Base-by-base conservation (phyloP, 257 asterid genomes). In the Solanum chiquidenum region DNA sequence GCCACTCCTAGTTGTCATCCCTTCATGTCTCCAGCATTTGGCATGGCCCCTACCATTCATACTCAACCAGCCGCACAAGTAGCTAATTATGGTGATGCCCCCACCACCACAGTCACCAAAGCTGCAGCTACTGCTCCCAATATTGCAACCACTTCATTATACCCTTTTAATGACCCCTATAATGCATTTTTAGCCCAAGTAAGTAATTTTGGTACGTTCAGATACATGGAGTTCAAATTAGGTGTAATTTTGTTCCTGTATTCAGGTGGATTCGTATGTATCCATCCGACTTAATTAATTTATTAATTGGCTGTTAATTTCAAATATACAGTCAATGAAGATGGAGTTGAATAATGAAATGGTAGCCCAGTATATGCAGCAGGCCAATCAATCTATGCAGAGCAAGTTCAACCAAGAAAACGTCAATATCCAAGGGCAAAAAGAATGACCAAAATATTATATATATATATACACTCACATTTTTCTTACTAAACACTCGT, bases 341-440 rank as follows among this genome's bases (percentile, higher is more conserved):
- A 91, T 94, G 95, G 98, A 95, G 77, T 87, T 92, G 86, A 90
- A 91, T 91, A 92, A 89, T 90, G 92, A 92, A 88, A 90, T 94
- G 95, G 89, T 93, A 86, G 94, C 93, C 2, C 89, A 94, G 11
- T 93, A 90, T 77, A 34, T 91, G 84, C 94, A 93, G 74, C 93
- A 91, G 40, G 84, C 86, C 58, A 86, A 79, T 83, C 93, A 49
- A 49, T 49, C 58, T 13, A 49, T 49, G 58, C 58, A 49, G 58
- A 49, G 7, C 58, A 49, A 49, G 58, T 49, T 49, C 58, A 49
- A 49, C 58, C 58, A 91, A 64, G 86, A 52, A 82, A 29, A 49
- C 9, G 4, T 82, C 86, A 82, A 82, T 37, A 74, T 21, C 44
- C 69, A 31, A 82, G 66, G 69, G 20, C 21, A 49, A 82, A 49